Base-by-base conservation (phyloP, 257 asterid species). In the Voacanga thouarsii region DNA sequence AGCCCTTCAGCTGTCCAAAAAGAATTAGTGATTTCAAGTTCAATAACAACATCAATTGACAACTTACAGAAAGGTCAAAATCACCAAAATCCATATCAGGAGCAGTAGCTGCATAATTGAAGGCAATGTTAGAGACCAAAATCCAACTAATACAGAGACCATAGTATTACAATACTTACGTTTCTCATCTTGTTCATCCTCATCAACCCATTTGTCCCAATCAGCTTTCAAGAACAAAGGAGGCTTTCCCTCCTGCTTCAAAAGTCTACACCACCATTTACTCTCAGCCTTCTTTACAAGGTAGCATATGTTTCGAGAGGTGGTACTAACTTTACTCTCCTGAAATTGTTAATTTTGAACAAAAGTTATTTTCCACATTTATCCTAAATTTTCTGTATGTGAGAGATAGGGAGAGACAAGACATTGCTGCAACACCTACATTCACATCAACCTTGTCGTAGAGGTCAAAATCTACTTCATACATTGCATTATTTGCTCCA, bases 191-290 rank as follows among this genome's bases (percentile, higher is more conserved):
- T 87, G 87, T 71, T 90, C 97, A 56, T 92, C 95, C 83, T 92
- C 92, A 80, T 92, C 97, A 14, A 89, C 92, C 97, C 97, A 92
- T 78, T 91, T 92, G 76, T 92, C 92, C 97, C 97, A 93, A 84
- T 93, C 97, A 28, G 89, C 94, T 87, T 91, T 93, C 86, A 93
- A 23, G 59, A 86, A 93, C 37, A 84, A 76, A 1, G 91, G 97
- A 51, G 93, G 79, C 49, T 82, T 87, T 51, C 91, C 96, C 39
- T 81, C 91, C 76, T 87, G 88, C 79, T 87, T 87, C 64, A 91
- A 64, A 18, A 91, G 86, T 79, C 92, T 91, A 67, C 83, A 84
- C 98, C 97, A 93, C 96, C 97, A 93, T 75, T 91, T 88, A 37
- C 78, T 88, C 84, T 93, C 98, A 12, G 90, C 89, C 81, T 93